Base-by-base conservation (phyloP, 176 grass and related monocot genomes). In the Musa schizocarpa region DNA sequence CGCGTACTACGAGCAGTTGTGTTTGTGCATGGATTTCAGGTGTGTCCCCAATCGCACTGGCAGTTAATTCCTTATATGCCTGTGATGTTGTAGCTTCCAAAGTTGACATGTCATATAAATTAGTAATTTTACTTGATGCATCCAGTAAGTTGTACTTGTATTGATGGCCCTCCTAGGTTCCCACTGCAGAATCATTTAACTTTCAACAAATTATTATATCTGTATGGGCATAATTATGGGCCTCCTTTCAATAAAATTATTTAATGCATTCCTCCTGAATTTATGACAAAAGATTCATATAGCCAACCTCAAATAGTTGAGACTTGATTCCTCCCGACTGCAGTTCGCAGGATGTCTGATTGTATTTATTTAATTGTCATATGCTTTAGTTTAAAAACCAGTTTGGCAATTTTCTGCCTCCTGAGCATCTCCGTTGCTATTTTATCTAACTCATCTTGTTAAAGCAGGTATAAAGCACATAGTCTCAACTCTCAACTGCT, bases 21-120 rank as follows among this genome's bases (percentile, higher is more conserved):
- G 62, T 97, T 98, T 83, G 94, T 98, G 82, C 90, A 93, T 84
- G 94, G 94, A 80, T 98, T 98, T 91, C 94, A 98, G 84, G 94
- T 58, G 93, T 71, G 34, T 65, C 61, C 49, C 75, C 12, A n/a
- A 3, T 50, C 56, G 55, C 75, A 21, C 17, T 81, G n/a, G 1
- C 8, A 51, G 52, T 63, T 48, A 4, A 14, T 77, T 79, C 24
- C 50, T 54, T 54, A 26, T 11, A 52, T 73, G 11, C n/a, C 14
- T 29, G 20, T 73, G 19, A 1, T 73, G n/a, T 26, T 1, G 23
- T 13, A 25, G 8, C 22, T 73, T 26, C 1, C 3, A 21, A 23
- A 48, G 20, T 55, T 54, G 11, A 73, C 21, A n/a, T 73, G 9
- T 9, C 9, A 14, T 49, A 26, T 5, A 16, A 61, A 5, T 17